Percentiles rank a stretch among this genome's conserved stretches.
Evolutionary conservation across 2,329 filamentous ascomycete genomes (phyloP).

Genomic region (Zymoseptoria tritici): DNA sequence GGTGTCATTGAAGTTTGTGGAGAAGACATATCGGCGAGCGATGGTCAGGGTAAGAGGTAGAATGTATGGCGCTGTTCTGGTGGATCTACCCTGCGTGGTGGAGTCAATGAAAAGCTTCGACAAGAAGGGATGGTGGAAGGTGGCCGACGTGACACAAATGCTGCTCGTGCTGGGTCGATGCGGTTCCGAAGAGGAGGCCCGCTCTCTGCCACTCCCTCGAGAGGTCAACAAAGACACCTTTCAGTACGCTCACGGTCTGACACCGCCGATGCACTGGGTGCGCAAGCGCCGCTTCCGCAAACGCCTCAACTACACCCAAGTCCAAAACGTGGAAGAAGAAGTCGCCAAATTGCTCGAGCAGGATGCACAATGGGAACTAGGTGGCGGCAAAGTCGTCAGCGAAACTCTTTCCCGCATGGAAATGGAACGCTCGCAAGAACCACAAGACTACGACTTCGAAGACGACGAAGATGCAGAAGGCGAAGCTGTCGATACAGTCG

Average conservation of each 20-base stretch:
- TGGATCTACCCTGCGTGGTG: conserved; percentile 79
- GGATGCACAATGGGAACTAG: conserved; percentile 50
- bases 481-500: conserved; percentile 30
- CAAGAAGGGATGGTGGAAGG: conserved; percentile 78
- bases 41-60: conserved; percentile 62
- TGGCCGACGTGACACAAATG: conserved; percentile 84
- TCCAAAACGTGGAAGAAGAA: conserved; percentile 74
- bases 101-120: conserved; percentile 95
- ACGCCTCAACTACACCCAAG: conserved; percentile 72
- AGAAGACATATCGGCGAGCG: conserved; percentile 64
- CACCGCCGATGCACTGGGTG: conserved; percentile 80
- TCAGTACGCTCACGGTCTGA: conserved; percentile 76
- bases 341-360: conserved; percentile 66
- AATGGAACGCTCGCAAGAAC: conserved; percentile 29
- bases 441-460: conserved; percentile 34
- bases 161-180: conserved; percentile 68
- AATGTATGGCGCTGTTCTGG: conserved; percentile 68
- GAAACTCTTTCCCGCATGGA: conserved; percentile 4
- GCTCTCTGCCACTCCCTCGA: conserved; percentile 54
- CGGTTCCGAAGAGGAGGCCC: conserved; percentile 46
- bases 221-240: conserved; percentile 62
- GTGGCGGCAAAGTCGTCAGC: conserved; percentile 35
- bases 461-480: conserved; percentile 38
- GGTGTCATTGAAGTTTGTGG: conserved; percentile 72
- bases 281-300: conserved; percentile 77